Evolutionary conservation across 192 early-diverging fungal species (phyloP), one percentile per base, ranked within the genome.

Genomic region (Coemansia sp.): DNA sequence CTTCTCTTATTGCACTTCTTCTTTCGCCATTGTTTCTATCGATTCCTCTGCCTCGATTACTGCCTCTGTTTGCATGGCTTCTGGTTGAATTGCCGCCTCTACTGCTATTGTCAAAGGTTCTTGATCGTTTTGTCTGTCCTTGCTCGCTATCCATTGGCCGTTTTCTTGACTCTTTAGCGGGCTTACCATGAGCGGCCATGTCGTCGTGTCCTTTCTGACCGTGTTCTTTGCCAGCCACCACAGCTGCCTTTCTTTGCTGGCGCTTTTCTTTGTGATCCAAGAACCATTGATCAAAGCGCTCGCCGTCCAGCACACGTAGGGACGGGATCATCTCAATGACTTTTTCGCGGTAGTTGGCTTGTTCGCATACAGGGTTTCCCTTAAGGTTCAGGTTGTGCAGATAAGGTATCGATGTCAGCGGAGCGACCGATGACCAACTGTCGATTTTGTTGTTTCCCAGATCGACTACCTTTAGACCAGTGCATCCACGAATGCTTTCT

Each of bases 401-500:
- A 11, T 28, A 32, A 3, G 36, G 17, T 37, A 73, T 20, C n/a
- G 58, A 64, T 28, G 48, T 35, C 2, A 79, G 68, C 1, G 65
- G 28, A 20, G 68, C 37, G 36, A 69, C 65, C 56, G 81, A 86
- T 75, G 55, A 74, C 86, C 88, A 91, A 11, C 85, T 79, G 28
- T 76, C 61, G 32, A 94, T 67, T 45, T 85, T 55, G 67, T 95
- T 95, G 61, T 86, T 85, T 12, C 91, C 92, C 9, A 95, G 61
- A 73, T 95, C 92, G 51, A 94, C 57, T 33, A 91, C 89, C 59
- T 89, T 89, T 43, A 95, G 74, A 12, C 83, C 79, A 32, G 53
- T 72, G 69, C 86, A 86, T 34, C 67, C 51, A 51, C 87, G 65
- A 5, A 91, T 69, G 17, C 85, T 71, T 38, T 90, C 89, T 8